Percentiles rank a stretch among this genome's conserved stretches.
These are phyloP conservation scores for Tylopilus plumbeoviolaceoides DNA, from an alignment of 768 basidiomycete genomes.

Conservation along the genomic window DNA sequence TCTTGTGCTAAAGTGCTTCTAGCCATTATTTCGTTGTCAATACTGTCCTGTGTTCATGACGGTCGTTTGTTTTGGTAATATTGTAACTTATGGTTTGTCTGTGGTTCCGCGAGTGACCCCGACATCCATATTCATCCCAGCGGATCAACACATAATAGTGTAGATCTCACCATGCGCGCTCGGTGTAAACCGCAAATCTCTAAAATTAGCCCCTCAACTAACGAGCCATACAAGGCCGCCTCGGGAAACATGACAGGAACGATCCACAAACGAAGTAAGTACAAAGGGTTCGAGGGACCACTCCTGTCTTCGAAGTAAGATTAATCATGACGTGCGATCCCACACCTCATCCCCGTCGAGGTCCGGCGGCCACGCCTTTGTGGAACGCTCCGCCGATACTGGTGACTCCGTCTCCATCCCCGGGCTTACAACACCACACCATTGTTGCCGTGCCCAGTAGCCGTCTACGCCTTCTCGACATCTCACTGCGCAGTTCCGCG, in stretches of 20 bases:
- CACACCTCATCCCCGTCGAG: constrained; percentile 23
- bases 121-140: constrained; percentile 11
- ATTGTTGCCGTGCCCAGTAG: constrained; percentile 36
- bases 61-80: constrained; percentile 14
- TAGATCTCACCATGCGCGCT: constrained; percentile 24
- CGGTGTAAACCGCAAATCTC: constrained; percentile 11
- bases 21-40: constrained; percentile 14
- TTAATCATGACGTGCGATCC: constrained; percentile 11
- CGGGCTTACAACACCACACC: background rate
- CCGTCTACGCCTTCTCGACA: constrained; percentile 31
- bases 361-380: constrained; percentile 28
- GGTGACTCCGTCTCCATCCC: constrained; percentile 17
- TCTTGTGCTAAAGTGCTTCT: constrained; percentile 31
- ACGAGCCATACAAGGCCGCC: constrained; percentile 22
- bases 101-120: constrained; percentile 10
- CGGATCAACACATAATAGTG: constrained; percentile 28
- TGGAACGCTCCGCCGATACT: constrained; percentile 47
- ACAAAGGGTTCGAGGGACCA: constrained; percentile 12
- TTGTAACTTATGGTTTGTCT: constrained; percentile 17
- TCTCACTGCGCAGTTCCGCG: constrained; percentile 23
- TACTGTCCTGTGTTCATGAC: constrained; percentile 17
- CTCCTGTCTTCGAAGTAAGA: constrained; percentile 16
- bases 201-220: constrained; percentile 18
- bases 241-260: constrained; percentile 15
- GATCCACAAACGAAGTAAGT: constrained; percentile 15